These are phyloP conservation scores for Thermothielavioides terrestris DNA, from an alignment of 495 filamentous ascomycete species.

Conservation along the genomic window DNA sequence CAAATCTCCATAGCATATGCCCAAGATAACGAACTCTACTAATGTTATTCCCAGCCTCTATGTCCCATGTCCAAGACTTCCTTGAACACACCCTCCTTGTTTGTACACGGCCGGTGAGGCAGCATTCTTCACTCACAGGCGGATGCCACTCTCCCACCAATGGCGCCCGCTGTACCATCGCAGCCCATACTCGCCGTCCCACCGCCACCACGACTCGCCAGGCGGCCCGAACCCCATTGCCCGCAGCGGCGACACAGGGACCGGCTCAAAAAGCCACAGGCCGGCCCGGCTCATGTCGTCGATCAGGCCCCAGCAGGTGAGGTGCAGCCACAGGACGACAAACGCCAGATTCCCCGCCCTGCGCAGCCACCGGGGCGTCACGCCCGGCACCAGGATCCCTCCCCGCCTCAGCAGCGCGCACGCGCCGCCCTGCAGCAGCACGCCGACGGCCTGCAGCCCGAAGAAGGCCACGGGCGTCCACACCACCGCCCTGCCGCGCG, in stretches of 20 bases:
- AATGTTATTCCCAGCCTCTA: too few relatives aligned
- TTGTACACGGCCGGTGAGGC: too few relatives aligned
- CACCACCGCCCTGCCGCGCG: conserved; percentile 8
- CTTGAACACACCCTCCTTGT: too few relatives aligned
- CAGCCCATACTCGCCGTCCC: conserved; percentile 44
- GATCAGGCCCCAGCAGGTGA: conserved; percentile 42
- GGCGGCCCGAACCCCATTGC: conserved; percentile 45
- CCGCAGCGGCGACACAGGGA: conserved; percentile 55
- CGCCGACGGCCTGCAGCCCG: conserved; percentile 46
- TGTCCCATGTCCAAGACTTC: too few relatives aligned
- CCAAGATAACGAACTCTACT: too few relatives aligned
- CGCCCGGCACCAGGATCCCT: too few relatives aligned
- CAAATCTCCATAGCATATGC: too few relatives aligned
- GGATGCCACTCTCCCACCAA: conserved; percentile 60
- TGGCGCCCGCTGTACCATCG: conserved; percentile 40
- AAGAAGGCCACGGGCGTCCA: conserved; percentile 45
- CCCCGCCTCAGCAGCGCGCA: neutral
- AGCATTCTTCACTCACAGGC: conserved; percentile 35
- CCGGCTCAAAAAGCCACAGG: conserved; percentile 58
- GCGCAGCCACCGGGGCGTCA: conserved; percentile 30
- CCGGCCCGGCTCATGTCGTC: conserved; percentile 57
- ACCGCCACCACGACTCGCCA: conserved; percentile 47
- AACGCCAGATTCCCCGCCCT: conserved; percentile 45
- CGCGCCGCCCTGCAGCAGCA: conserved; percentile 38
- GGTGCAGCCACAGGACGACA: conserved; percentile 48